A percentile compares a stretch with the other conserved stretches of the same genome.
Conservation (phyloP, 768 basidiomycete species). For the Astraeus odoratus region DNA sequence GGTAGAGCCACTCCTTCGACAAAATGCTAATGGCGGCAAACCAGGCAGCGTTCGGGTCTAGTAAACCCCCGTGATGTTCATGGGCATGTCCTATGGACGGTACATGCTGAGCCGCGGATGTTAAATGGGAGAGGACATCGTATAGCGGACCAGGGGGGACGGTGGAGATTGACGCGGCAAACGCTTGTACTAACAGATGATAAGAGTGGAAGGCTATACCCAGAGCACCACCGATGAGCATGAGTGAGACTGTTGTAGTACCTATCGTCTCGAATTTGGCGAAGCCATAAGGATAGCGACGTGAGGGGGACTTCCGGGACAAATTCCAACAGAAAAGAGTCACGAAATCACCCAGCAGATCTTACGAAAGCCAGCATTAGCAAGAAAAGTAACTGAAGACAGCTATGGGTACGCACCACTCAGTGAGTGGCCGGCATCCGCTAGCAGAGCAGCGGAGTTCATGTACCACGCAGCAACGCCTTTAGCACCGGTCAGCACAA, state of each 20-base stretch:
- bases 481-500: conserved; percentile 76
- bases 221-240: conserved; percentile 77
- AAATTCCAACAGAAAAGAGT: conserved; percentile 85
- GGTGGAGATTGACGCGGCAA: conserved; percentile 57
- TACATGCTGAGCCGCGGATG: conserved; percentile 47
- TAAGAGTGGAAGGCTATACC: conserved; percentile 91
- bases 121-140: conserved; percentile 51
- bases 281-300: conserved; percentile 78
- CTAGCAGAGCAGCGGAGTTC: conserved; percentile 86
- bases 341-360: conserved; percentile 86
- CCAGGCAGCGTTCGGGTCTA: conserved; percentile 97
- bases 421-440: conserved; percentile 89
- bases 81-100: conserved; percentile 50
- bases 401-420: conserved; percentile 51
- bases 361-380: conserved; percentile 29
- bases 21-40: conserved; percentile 79
- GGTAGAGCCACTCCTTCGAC: conserved; percentile 89
- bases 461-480: conserved; percentile 83
- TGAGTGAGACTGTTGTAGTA: conserved; percentile 81
- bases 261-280: conserved; percentile 95
- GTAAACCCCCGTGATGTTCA: conserved; percentile 38
- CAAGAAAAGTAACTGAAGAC: conserved; percentile 1
- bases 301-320: conserved; percentile 74
- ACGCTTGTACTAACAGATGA: conserved; percentile 67
- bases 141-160: conserved; percentile 60